Evolutionary conservation across 305 asterid genomes (phyloP).

Genomic region (Solanum aculeatissimum): DNA sequence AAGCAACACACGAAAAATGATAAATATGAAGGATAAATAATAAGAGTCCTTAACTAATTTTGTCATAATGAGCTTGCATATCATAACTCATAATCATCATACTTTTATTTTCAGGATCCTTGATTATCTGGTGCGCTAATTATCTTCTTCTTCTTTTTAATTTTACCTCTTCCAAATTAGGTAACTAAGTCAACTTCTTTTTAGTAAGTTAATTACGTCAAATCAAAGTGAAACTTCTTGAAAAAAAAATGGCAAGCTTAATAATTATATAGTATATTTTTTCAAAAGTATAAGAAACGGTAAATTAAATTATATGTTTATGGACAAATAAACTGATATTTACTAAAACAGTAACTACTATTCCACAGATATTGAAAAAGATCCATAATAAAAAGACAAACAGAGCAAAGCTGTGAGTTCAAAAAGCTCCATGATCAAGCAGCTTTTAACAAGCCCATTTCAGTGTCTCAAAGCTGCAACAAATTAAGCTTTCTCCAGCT

Average conservation of each 20-base stretch:
- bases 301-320: not conserved
- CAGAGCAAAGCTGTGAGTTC: not conserved
- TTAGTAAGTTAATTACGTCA: not conserved
- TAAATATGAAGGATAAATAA: not conserved
- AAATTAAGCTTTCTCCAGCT: conserved; percentile 21
- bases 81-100: not conserved
- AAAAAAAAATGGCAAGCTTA: not conserved
- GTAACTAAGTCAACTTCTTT: not conserved
- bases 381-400: not conserved
- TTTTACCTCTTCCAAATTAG: not conserved
- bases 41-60: not conserved
- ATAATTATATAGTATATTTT: not conserved
- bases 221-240: not conserved
- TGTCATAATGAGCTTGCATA: not conserved
- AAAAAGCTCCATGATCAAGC: not conserved
- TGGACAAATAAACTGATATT: not conserved
- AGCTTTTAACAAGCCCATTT: conserved; percentile 19
- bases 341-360: not conserved
- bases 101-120: not conserved
- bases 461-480: conserved; percentile 36
- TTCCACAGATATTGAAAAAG: not conserved
- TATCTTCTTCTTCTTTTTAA: not conserved
- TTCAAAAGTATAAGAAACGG: not conserved
- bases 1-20: not conserved
- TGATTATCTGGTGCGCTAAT: not conserved